These are phyloP conservation scores for Cladophialophora psammophila DNA, from an alignment of 2,329 filamentous ascomycete species.

Conservation along the genomic window DNA sequence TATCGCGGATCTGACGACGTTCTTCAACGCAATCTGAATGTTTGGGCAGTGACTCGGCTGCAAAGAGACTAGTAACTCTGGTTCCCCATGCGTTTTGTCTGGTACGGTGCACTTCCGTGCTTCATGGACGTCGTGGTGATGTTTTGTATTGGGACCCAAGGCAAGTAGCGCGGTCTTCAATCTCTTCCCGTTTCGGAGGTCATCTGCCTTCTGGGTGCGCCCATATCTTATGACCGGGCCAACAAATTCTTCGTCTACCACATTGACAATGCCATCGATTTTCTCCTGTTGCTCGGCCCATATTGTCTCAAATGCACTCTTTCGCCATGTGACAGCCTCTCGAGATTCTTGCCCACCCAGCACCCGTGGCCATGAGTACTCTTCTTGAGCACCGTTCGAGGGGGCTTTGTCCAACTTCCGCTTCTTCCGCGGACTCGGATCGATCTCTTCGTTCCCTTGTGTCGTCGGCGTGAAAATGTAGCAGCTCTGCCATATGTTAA, in stretches of 20 bases:
- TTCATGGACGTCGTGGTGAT: conserved; percentile 22
- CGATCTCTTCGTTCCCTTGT: conserved; percentile 31
- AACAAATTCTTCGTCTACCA: conserved; percentile 51
- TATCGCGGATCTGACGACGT: conserved; percentile 49
- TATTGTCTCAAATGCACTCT: conserved; percentile 48
- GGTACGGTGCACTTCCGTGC: conserved; percentile 16
- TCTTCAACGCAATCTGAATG: conserved; percentile 56
- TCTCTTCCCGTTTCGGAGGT: conserved; percentile 6
- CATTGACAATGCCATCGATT: conserved; percentile 50
- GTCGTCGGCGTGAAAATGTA: conserved; percentile 37
- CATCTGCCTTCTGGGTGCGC: not conserved
- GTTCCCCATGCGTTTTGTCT: not conserved
- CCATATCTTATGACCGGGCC: conserved; percentile 43
- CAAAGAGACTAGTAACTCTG: conserved; percentile 48
- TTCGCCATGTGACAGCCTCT: conserved; percentile 46
- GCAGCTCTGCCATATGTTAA: conserved; percentile 32
- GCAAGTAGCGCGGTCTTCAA: conserved; percentile 36
- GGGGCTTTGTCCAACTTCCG: conserved; percentile 58
- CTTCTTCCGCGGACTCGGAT: conserved; percentile 62
- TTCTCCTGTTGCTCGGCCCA: conserved; percentile 51
- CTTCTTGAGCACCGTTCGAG: conserved; percentile 28
- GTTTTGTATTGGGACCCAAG: conserved; percentile 21
- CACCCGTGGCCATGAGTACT: conserved; percentile 47
- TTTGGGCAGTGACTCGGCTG: conserved; percentile 55
- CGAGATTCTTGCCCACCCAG: conserved; percentile 49